A percentile compares a stretch with the other conserved stretches of the same genome.
Evolutionary conservation across 2,329 filamentous ascomycete species (phyloP).

Genomic region (Colletotrichum gigasporum): DNA sequence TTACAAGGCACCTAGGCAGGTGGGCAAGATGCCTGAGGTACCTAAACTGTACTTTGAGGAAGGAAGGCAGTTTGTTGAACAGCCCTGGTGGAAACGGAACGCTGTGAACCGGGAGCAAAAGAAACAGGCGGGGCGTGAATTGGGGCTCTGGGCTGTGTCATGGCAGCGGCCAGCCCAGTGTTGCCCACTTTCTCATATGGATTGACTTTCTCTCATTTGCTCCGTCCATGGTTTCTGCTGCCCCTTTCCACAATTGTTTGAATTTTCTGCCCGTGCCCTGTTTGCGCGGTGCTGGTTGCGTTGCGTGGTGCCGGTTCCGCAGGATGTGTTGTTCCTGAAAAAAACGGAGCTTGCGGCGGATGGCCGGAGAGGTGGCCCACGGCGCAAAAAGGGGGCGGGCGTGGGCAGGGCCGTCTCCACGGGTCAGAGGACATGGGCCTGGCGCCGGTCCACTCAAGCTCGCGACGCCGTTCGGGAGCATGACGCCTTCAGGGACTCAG

Average conservation of each 20-base stretch:
- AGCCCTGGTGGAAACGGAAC: slow-evolving; percentile 10
- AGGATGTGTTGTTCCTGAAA: slow-evolving; percentile 11
- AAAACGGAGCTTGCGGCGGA: slow-evolving; percentile 7
- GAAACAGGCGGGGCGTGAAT: slow-evolving; percentile 15
- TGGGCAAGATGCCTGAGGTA: not conserved
- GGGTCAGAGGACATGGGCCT: not conserved
- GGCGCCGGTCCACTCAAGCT: slow-evolving; percentile 17
- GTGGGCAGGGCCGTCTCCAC: not conserved
- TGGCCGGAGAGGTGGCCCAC: slow-evolving; percentile 22
- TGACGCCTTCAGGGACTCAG: slow-evolving; percentile 18
- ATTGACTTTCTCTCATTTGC: not conserved
- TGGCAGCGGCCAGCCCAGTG: not conserved
- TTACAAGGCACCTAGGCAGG: not conserved
- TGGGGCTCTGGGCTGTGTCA: slow-evolving; percentile 16
- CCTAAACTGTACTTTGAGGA: not conserved
- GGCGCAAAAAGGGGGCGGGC: not conserved
- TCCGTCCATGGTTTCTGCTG: not conserved
- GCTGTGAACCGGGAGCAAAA: slow-evolving; percentile 15
- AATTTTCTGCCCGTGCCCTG: not conserved
- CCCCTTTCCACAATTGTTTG: slow-evolving; percentile 10
- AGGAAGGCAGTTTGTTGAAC: not conserved
- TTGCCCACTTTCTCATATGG: not conserved
- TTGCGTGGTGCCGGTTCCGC: not conserved
- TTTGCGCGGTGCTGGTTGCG: not conserved
- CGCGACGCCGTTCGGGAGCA: slow-evolving; percentile 26